These are phyloP conservation scores for Corinectria fuckeliana DNA, from an alignment of 2,329 filamentous ascomycete species.

Conservation along the genomic window DNA sequence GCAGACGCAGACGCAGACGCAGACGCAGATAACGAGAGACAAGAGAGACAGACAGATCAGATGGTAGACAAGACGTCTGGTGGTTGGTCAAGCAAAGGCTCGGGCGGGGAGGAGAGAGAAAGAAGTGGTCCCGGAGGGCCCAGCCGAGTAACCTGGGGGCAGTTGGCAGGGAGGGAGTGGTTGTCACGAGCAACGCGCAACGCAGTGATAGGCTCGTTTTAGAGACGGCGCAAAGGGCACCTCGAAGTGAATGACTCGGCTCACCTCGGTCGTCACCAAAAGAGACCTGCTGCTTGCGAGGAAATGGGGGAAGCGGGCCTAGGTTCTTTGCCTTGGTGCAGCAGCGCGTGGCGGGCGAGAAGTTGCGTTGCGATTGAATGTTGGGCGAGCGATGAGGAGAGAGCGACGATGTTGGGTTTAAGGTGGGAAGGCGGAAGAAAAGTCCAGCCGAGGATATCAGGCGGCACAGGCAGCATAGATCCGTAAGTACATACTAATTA, in stretches of 20 bases:
- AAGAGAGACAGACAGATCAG: conserved; percentile 22
- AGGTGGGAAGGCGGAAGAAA: conserved; percentile 23
- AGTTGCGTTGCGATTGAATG: conserved; percentile 22
- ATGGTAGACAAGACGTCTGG: conserved; percentile 20
- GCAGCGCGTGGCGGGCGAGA: conserved; percentile 17
- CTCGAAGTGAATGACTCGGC: conserved; percentile 42
- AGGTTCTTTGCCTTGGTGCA: background rate
- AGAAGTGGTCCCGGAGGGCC: conserved; percentile 36
- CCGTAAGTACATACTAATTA: too few species aligned
- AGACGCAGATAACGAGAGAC: conserved; percentile 23
- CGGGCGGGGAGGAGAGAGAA: conserved; percentile 28
- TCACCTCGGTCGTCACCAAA: conserved; percentile 38
- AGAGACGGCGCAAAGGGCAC: conserved; percentile 36
- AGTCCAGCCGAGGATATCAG: conserved; percentile 30
- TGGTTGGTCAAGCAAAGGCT: conserved; percentile 33
- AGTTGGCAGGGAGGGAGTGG: conserved; percentile 32
- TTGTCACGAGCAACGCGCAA: conserved; percentile 43
- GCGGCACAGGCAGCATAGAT: background rate
- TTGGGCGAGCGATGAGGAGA: conserved; percentile 19
- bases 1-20: conserved; percentile 8
- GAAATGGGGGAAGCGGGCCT: background rate
- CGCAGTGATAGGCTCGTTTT: conserved; percentile 33
- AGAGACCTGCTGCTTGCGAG: conserved; percentile 27
- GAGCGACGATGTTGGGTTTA: conserved; percentile 23
- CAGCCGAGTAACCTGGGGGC: too few species aligned